Evolutionary conservation across 2,329 filamentous ascomycete genomes (phyloP), one percentile per base, ranked within the genome.

Genomic region (Cryphonectria naterciae): DNA sequence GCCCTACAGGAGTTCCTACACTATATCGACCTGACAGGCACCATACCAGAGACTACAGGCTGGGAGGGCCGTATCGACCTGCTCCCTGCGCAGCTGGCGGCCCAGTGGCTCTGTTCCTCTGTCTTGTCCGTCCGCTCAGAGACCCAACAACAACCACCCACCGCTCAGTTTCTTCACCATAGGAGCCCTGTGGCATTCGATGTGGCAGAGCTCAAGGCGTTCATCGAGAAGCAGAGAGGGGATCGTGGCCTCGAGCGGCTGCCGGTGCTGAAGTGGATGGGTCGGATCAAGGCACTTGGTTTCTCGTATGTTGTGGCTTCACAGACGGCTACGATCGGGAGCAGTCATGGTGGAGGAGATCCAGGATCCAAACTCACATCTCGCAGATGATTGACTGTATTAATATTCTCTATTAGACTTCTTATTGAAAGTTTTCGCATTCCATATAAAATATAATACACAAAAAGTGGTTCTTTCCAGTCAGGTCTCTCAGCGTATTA

Each of bases 281-380:
- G 74, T 2, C 43, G 61, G 35, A 72, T 74, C 70, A 76, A 75
- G 62, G 54, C 60, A 17, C 52, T 69, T 25, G 73, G 73, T 28
- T 73, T 74, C 39, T 63, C 60, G 0, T 75, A 76, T 49, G 61
- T 75, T 28, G 58, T 76, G 46, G 67, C 75, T n/a, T 60, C 56
- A 11, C 56, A 54, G 52, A 54, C 52, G n/a, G 52, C 52, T 4
- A 54, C 52, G n/a, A n/a, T 54, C n/a, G 52, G 52, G 13, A 28
- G 52, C n/a, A 54, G 52, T 15, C 52, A 54, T 28, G 13, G 52
- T 5, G 52, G 52, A 54, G 52, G 52, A 28, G 25, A 54, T 54
- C 52, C 52, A 54, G 52, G 10, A n/a, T 1, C 25, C 10, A 54
- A 28, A 54, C 52, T 54, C n/a, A 54, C 52, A 28, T 54, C 25